Base-by-base conservation (phyloP, 2,329 filamentous ascomycete species). In the Aureobasidium sp. region DNA sequence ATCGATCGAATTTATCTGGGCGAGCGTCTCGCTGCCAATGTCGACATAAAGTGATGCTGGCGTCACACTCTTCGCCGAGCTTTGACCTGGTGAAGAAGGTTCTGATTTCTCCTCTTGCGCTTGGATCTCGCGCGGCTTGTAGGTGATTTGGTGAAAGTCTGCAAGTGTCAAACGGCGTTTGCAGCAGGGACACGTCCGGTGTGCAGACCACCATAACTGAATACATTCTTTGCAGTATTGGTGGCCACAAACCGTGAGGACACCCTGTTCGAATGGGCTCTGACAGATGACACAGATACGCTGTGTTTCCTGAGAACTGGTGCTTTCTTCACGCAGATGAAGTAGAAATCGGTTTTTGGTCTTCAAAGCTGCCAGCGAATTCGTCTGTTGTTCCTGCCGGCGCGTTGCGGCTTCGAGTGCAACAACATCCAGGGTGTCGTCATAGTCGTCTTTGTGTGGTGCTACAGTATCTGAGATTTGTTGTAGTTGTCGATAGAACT, bases 401-500 rank as follows among this genome's bases (percentile, higher is more conserved):
- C 70, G 60, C 2, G 70, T 60, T 6, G 73, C 69, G 1, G 65
- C 61, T 7, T 66, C 60, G 32, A 76, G 74, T 17, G 80, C 70
- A 6, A 60, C 62, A 10, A 71, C 66, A 38, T 86, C 78, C 10
- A 84, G 72, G 2, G 73, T 74, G 11, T 79, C 73, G 19, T 83
- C 77, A 19, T 79, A 70, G 47, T 75, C 74, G 10, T 85, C 83
- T 54, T 89, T 84, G 53, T 86, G 87, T 1, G 86, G 84, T 4
- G 80, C 79, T 0, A 97, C 88, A 16, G 82, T 88, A 64, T 97
- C 91, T 0, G 90, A 96, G n/a, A 97, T 83, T 22, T 81, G 79
- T 64, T 97, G 93, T 10, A 97, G 76, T 63, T 96, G 90, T 4
- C 85, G 83, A 65, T 97, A 97, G 65, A 90, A 97, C 54, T 93